Evolutionary conservation across 1,284 basidiomycete species (phyloP).

Genomic region (Marasmius oreades): DNA sequence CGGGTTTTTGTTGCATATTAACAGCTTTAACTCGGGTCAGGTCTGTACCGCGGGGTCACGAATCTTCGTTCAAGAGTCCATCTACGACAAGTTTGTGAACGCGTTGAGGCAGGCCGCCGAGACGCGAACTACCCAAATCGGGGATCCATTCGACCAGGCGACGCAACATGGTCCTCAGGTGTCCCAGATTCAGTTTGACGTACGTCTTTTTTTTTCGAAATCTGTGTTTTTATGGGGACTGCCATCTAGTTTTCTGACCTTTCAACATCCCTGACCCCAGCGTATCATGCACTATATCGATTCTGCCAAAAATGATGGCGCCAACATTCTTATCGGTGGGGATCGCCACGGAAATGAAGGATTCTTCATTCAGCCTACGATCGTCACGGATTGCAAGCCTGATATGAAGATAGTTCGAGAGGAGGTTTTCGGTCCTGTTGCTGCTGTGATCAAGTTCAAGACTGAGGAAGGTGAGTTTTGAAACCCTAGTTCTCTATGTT

Average conservation of each 20-base stretch:
- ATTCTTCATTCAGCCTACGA: constrained; percentile 75
- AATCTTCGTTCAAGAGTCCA: constrained; percentile 78
- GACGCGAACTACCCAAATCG: constrained; percentile 48
- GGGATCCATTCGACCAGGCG: constrained; percentile 74
- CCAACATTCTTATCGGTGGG: constrained; percentile 77
- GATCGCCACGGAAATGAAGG: constrained; percentile 70
- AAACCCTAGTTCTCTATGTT: no score
- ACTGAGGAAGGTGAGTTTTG: constrained; percentile 44
- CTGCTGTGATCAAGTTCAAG: constrained; percentile 69
- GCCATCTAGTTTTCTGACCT: no score
- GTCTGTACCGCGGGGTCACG: constrained; percentile 83
- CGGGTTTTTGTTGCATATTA: background rate
- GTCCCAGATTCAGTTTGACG: constrained; percentile 2
- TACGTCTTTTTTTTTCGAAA: background rate
- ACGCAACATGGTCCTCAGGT: constrained; percentile 82
- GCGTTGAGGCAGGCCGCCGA: constrained; percentile 54
- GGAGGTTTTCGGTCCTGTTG: constrained; percentile 90
- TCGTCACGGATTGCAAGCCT: constrained; percentile 76
- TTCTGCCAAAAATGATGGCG: constrained; percentile 80
- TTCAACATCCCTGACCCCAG: constrained; percentile 33
- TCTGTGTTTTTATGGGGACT: background rate
- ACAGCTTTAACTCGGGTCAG: constrained; percentile 36
- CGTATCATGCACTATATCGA: constrained; percentile 86
- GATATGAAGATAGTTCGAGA: constrained; percentile 86
- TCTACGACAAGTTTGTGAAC: constrained; percentile 74